Percentiles rank a stretch among this genome's conserved stretches.
These are phyloP conservation scores for Vigna radiata DNA, from an alignment of 306 rosid species.

Conservation along the genomic window DNA sequence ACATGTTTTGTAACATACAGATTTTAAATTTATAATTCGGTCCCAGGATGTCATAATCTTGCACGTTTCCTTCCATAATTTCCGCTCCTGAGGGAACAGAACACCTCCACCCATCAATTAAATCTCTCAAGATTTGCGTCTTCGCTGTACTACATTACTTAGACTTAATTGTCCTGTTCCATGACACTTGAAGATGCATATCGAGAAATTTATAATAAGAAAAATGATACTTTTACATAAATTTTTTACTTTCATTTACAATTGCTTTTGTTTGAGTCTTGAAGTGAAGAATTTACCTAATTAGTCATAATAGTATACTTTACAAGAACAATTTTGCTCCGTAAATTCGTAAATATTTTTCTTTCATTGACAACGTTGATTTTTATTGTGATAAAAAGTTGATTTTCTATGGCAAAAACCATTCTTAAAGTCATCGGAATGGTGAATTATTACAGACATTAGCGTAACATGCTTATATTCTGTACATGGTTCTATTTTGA, in stretches of 20 bases:
- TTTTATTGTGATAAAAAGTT: neutral
- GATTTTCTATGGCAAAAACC: neutral
- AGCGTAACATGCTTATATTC: conserved; percentile 7
- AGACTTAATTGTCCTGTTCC: too few species aligned
- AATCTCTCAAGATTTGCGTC: too few species aligned
- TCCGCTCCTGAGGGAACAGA: neutral
- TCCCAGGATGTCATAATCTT: neutral
- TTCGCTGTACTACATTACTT: too few species aligned
- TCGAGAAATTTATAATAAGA: too few species aligned
- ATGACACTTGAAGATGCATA: too few species aligned
- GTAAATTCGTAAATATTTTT: too few species aligned
- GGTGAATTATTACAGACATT: neutral
- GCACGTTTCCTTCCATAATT: conserved; percentile 10
- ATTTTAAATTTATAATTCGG: too few species aligned
- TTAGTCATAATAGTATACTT: neutral
- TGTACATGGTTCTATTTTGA: neutral
- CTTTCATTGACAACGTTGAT: neutral
- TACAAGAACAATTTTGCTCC: neutral
- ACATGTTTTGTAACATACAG: too few species aligned
- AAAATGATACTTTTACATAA: too few species aligned
- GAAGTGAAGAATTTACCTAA: neutral
- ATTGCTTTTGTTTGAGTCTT: neutral
- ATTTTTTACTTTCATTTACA: too few species aligned
- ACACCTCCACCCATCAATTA: too few species aligned
- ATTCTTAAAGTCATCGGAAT: neutral